These are phyloP conservation scores for Shiraia bambusicola DNA, from an alignment of 2,329 filamentous ascomycete species.

Conservation along the genomic window DNA sequence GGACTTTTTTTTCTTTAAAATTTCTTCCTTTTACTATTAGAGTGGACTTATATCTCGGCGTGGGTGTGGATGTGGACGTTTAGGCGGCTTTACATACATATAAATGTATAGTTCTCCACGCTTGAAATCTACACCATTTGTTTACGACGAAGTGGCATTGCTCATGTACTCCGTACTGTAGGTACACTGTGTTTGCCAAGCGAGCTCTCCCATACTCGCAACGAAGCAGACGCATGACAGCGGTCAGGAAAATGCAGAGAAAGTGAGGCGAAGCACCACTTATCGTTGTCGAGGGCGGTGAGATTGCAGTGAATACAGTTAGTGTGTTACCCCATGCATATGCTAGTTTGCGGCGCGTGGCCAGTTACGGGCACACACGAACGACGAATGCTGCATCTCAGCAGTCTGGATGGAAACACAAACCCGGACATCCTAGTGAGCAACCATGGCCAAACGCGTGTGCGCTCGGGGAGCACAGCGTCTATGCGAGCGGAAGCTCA, in stretches of 20 bases:
- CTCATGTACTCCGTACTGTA: background rate
- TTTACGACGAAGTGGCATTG: background rate
- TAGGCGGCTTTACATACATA: background rate
- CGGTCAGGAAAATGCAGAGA: background rate
- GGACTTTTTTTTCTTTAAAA: conserved; percentile 8
- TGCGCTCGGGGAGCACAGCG: conserved; percentile 3
- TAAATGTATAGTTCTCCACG: background rate
- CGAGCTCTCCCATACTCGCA: background rate
- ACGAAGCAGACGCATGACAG: conserved; percentile 1
- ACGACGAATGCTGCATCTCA: conserved; percentile 17
- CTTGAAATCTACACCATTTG: conserved; percentile 15
- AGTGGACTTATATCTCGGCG: background rate
- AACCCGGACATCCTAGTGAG: background rate
- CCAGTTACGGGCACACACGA: conserved; percentile 23
- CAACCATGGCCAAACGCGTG: conserved; percentile 8
- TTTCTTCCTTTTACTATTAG: no score
- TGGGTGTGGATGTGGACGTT: background rate
- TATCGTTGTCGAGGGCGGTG: conserved; percentile 8
- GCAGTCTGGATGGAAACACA: conserved; percentile 11
- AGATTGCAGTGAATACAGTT: conserved; percentile 6
- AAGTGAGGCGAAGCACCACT: conserved; percentile 22
- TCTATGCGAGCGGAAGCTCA: conserved; percentile 1
- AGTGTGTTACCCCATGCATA: conserved; percentile 6
- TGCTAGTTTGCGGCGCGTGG: conserved; percentile 8
- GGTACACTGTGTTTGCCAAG: background rate